Evolutionary conservation across 805 yeast species (phyloP), one percentile per base, ranked within the genome.

Genomic region (Wickerhamiella sergipiensis): DNA sequence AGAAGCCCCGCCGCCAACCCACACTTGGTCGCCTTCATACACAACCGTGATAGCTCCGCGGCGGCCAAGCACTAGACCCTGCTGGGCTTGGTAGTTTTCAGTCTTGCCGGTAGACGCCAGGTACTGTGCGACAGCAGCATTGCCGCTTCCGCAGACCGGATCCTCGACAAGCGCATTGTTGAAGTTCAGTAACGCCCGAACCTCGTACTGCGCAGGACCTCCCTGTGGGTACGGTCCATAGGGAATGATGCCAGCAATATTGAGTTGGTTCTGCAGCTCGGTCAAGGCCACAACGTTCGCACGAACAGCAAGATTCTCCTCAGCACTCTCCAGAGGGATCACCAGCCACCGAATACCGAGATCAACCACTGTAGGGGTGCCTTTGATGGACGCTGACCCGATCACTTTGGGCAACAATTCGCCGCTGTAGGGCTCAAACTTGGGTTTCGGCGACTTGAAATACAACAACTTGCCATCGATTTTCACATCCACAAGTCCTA

Each of bases 401-500:
- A 44, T 36, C 13, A 45, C 38, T 15, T 19, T 15, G 39, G 24
- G 1, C 3, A 38, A 22, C 18, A 1, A 39, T 6, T 42, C 48
- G 2, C 44, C 48, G 22, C 48, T 31, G 19, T 43, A 43, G 12
- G n/a, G 24, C 12, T 52, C 55, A 10, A 9, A n/a, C 6, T 31
- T 15, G 2, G 51, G 18, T 18, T 50, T n/a, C 4, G 50, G 47
- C 5, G 46, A 43, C 8, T 46, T 10, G 31, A 17, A 33, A 19
- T 22, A 39, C 31, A 36, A 44, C 29, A 6, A 59, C 68, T 78
- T 23, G 76, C 74, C 50, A 59, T 64, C 46, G 53, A 43, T 0
- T 51, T 60, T 0, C 85, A 84, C 63, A 54, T 65, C 7, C 31
- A 60, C 43, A 6, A 43, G 39, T 1, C 62, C 61, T 3, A 54